Evolutionary conservation across 192 early-diverging fungal genomes (phyloP).

Genomic region (Umbelopsis ramanniana): DNA sequence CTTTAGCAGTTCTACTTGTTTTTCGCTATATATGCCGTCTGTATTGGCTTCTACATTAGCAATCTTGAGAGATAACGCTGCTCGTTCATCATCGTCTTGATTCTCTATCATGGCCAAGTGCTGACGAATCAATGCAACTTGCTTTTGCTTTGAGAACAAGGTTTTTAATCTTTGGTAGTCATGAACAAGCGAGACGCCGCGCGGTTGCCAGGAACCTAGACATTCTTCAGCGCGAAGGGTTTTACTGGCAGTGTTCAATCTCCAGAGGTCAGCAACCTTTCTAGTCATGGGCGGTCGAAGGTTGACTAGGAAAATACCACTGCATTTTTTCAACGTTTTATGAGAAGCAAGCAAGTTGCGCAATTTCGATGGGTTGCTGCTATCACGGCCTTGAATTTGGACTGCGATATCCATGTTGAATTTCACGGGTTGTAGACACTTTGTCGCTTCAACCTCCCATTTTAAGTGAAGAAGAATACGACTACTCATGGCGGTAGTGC

Average conservation of each 20-base stretch:
- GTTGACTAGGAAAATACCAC: slow-evolving; percentile 67
- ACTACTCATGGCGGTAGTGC: slow-evolving; percentile 59
- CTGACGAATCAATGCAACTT: slow-evolving; percentile 48
- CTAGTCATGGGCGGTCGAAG: slow-evolving; percentile 60
- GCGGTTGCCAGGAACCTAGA: slow-evolving; percentile 67
- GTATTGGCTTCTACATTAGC: not conserved
- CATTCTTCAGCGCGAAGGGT: slow-evolving; percentile 79
- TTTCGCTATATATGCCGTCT: not conserved
- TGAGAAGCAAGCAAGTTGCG: slow-evolving; percentile 49
- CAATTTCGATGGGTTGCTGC: slow-evolving; percentile 47
- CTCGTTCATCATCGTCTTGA: not conserved
- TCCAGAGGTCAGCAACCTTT: slow-evolving; percentile 64
- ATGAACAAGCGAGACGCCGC: slow-evolving; percentile 67
- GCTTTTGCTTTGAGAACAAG: slow-evolving; percentile 38
- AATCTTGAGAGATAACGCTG: not conserved
- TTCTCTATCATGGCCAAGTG: slow-evolving; percentile 18
- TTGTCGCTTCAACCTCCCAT: slow-evolving; percentile 61
- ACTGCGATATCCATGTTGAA: slow-evolving; percentile 65
- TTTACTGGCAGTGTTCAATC: slow-evolving; percentile 68
- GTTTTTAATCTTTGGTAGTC: slow-evolving; percentile 50
- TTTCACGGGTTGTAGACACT: slow-evolving; percentile 58
- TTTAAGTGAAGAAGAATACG: slow-evolving; percentile 61
- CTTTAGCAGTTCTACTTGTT: slow-evolving; percentile 22
- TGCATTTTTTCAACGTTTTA: slow-evolving; percentile 47
- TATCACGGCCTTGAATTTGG: slow-evolving; percentile 65